Evolutionary conservation across 306 rosid genomes (phyloP).

Genomic region (Potentilla sterilis): DNA sequence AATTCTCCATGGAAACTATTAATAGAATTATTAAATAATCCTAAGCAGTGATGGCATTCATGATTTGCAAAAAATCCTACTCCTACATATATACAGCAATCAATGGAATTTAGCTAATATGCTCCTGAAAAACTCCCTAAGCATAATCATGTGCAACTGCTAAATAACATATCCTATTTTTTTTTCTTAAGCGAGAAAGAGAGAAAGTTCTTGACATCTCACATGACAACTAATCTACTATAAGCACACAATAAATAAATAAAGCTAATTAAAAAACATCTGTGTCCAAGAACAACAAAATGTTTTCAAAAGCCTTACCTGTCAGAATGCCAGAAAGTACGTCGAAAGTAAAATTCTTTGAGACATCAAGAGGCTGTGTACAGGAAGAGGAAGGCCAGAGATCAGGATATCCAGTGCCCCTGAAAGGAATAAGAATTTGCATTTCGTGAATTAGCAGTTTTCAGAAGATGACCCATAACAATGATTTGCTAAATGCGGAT

Average conservation of each 20-base stretch:
- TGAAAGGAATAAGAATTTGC: slow-evolving; percentile 28
- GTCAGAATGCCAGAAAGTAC: slow-evolving; percentile 80
- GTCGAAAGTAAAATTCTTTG: slow-evolving; percentile 76
- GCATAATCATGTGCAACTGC: not conserved
- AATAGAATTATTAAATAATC: not conserved
- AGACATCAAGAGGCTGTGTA: slow-evolving; percentile 86
- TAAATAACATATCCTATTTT: not conserved
- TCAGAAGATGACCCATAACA: not conserved
- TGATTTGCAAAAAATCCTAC: not conserved
- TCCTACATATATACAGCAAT: not conserved
- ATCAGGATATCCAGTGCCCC: slow-evolving; percentile 96
- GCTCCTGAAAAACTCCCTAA: not conserved
- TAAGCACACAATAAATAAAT: not conserved
- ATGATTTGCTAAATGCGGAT: not conserved
- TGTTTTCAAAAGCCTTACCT: slow-evolving; percentile 50
- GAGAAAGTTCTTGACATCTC: not conserved
- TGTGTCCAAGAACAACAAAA: not conserved
- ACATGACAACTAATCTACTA: not conserved
- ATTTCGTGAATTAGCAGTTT: not conserved
- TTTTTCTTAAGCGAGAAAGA: not conserved
- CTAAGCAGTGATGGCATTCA: not conserved
- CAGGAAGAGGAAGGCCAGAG: slow-evolving; percentile 94
- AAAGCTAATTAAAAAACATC: not conserved
- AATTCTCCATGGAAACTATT: not conserved
- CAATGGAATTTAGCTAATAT: not conserved